Base-by-base conservation (phyloP, 805 yeast genomes). In the Novakomyces olei region DNA sequence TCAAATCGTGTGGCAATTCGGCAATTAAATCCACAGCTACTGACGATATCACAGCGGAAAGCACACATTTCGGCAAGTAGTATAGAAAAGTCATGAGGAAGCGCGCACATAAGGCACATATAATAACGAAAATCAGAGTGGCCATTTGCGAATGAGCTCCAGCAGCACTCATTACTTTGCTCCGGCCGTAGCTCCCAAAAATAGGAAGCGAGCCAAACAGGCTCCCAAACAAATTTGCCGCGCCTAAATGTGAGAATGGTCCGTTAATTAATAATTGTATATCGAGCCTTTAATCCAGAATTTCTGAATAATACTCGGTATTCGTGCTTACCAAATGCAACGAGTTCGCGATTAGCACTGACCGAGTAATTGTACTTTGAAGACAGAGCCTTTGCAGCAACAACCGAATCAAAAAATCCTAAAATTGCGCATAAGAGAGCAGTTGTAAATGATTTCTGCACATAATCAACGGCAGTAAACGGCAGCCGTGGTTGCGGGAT, bases 161-260 rank as follows among this genome's bases (percentile, higher is more conserved):
- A 9, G 81, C 69, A 33, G 79, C 57, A 1, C 83, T 75, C 53
- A 85, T 85, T 37, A 88, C 72, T 44, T 77, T 81, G 12, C 92
- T 75, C 44, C 96, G 64, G 2, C 94, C 98, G 47, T 83, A 85
- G 0, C 96, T 96, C 5, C 96, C 98, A 60, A 83, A 85, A 0
- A 92, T 69, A 0, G 98, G 95, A n/a, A 85, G 56, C 0, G 81
- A 75, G 23, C 65, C 55, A 34, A 64, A 52, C 19, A 57, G 36
- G 3, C 78, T 64, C 0, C 72, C 72, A 1, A 63, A 52, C 1
- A 80, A 37, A 42, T 83, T 85, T 35, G 75, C 68, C 10, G 66
- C 53, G 1, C 98, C 96, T n/a, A n/a, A n/a, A n/a, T n/a, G n/a
- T n/a, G n/a, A n/a, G n/a, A n/a, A n/a, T n/a, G n/a, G n/a, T n/a